Percentiles rank a stretch among this genome's conserved stretches.
Conservation (phyloP, 192 early-diverging fungal species). For the Mortierella antarctica region DNA sequence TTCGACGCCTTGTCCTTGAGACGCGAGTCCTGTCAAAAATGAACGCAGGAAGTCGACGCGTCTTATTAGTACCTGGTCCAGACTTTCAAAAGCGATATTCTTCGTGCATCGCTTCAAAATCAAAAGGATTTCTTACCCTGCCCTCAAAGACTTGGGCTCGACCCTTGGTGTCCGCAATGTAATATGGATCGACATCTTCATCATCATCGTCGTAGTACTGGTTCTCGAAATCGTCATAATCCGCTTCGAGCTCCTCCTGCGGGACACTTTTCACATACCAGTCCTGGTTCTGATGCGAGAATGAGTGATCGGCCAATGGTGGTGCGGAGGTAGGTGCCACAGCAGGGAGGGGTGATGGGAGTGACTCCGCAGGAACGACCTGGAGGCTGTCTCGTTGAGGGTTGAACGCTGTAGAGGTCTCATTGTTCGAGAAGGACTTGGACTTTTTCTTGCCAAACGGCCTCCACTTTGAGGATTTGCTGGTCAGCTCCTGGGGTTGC, state of each 20-base stretch:
- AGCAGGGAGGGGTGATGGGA: too few species aligned
- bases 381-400: neutral
- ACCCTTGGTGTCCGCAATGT: constrained; percentile 49
- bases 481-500: constrained; percentile 7
- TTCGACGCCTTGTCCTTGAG: neutral
- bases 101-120: too few species aligned
- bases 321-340: neutral
- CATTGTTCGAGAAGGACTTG: constrained; percentile 32
- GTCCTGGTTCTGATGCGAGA: constrained; percentile 15
- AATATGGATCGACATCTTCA: constrained; percentile 49
- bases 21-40: neutral
- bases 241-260: neutral
- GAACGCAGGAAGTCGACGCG: neutral
- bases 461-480: constrained; percentile 40
- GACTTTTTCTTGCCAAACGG: constrained; percentile 52
- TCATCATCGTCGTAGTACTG: constrained; percentile 37
- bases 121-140: constrained; percentile 11
- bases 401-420: neutral
- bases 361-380: neutral
- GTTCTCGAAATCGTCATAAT: constrained; percentile 12
- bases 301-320: neutral
- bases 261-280: constrained; percentile 18
- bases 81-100: too few species aligned
- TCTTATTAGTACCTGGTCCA: too few species aligned
- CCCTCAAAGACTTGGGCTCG: constrained; percentile 27